Base-by-base conservation (phyloP, 495 filamentous ascomycete species). In the Bombardia bombarda region DNA sequence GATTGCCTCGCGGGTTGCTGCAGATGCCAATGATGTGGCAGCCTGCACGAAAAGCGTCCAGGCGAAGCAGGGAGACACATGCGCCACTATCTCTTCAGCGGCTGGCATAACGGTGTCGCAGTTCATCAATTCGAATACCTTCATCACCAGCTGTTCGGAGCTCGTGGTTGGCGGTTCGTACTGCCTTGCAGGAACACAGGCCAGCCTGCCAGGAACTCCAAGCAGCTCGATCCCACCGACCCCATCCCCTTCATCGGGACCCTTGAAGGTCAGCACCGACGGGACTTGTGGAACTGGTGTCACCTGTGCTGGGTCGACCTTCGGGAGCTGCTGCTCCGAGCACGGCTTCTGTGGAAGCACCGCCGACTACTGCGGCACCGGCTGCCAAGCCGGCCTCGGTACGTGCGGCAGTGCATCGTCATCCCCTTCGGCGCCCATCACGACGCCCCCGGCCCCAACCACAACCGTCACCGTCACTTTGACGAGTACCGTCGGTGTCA, bases 321-420 rank as follows among this genome's bases (percentile, higher is more conserved):
- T 44, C 38, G 68, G 68, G 19, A 52, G 46, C 36, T 71, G 68
- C 43, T 71, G 68, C 45, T 71, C 68, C 31, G 49, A 43, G 42
- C 59, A 65, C 50, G 56, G 63, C n/a, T 65, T 43, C 23, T 69
- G 66, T 37, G 61, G 65, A 28, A 54, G 51, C 49, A 66, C 58
- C 20, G 43, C 39, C 43, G 55, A 71, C 57, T 58, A 66, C 46
- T 72, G 58, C 46, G 42, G 45, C 21, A 37, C 45, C 2, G 67
- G 66, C 1, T 71, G 68, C 47, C 67, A 68, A 21, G 9, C 52
- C 0, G 58, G 9, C 0, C 63, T 66, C 20, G 63, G 68, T 13
- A 53, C 49, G 12, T 66, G 66, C 35, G 51, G 45, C 21, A 14
- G 4, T 2, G 42, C 32, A 5, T 17, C 41, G 26, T 35, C 26